phyloP scores from a whole-genome alignment of 306 rosid genomes.

The Ormosia emarginata region DNA sequence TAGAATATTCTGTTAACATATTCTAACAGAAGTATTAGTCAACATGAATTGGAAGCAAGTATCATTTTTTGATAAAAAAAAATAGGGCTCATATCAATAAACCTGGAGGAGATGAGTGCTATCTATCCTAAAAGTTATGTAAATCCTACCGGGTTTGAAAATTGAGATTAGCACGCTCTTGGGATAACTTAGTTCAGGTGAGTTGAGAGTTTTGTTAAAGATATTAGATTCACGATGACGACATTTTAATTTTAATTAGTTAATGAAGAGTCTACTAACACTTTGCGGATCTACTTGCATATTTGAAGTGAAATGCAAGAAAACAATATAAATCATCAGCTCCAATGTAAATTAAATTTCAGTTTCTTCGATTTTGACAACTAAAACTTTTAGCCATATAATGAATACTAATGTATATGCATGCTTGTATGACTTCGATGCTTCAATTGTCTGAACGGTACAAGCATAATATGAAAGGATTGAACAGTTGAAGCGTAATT shows the following conservation, averaged over 20 bases:
- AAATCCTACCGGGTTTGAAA: not conserved
- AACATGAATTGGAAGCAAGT: too few species aligned
- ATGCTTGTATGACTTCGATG: not conserved
- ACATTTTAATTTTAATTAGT: not conserved
- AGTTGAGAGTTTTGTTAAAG: not conserved
- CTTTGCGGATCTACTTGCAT: not conserved
- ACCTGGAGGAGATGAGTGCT: too few species aligned
- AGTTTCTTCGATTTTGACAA: not conserved
- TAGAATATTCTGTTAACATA: too few species aligned
- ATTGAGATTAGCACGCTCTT: not conserved
- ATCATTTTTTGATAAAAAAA: too few species aligned
- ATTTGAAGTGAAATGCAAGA: conserved; percentile 12
- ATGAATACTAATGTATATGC: not conserved
- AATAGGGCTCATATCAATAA: too few species aligned
- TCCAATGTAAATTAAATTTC: not conserved
- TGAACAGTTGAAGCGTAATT: too few species aligned
- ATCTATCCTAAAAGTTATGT: not conserved
- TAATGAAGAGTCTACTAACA: not conserved
- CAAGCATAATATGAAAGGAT: too few species aligned
- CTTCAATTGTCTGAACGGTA: not conserved
- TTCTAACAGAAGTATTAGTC: too few species aligned
- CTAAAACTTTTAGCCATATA: not conserved
- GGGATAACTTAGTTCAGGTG: not conserved
- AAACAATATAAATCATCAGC: not conserved
- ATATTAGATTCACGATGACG: not conserved